Evolutionary conservation across 2,329 filamentous ascomycete species (phyloP), one percentile per base, ranked within the genome.

Genomic region (Sporothrix brunneoviolacea): DNA sequence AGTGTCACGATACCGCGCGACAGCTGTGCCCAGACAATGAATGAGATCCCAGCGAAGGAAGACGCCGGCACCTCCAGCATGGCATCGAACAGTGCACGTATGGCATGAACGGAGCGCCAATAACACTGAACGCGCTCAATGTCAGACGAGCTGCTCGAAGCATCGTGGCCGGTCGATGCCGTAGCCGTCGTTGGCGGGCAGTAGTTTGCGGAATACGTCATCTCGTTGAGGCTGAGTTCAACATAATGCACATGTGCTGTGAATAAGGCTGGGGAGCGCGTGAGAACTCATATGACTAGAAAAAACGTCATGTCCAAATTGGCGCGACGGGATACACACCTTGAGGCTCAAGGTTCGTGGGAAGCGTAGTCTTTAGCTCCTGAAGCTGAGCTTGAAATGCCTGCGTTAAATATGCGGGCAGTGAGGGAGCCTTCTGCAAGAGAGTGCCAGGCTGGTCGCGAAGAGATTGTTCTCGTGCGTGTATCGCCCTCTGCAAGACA

Each of bases 401-500:
- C 3, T 49, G 16, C 15, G 27, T 38, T 3, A 44, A 9, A 22
- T 44, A 18, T 9, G 38, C 9, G 8, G 46, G 33, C 24, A 52
- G 28, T 2, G 16, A 22, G 4, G 35, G 13, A 13, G 28, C 36
- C 21, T 21, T n/a, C n/a, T n/a, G n/a, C n/a, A n/a, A n/a, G n/a
- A n/a, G n/a, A n/a, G n/a, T n/a, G n/a, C n/a, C n/a, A n/a, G n/a
- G n/a, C n/a, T n/a, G n/a, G n/a, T n/a, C n/a, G n/a, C n/a, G n/a
- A n/a, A n/a, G n/a, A n/a, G n/a, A n/a, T n/a, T n/a, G 33, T 15
- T 36, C 40, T 4, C 27, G 12, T 8, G 33, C 18, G 8, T 39
- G 56, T 4, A 45, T 59, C 10, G 61, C 52, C 48, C 64, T 55
- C 24, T 73, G 68, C 28, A 62, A 55, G 12, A 73, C 58, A 5